phyloP scores from a whole-genome alignment of 352 stramenopile genomes.

The Saprolegnia diclina region DNA sequence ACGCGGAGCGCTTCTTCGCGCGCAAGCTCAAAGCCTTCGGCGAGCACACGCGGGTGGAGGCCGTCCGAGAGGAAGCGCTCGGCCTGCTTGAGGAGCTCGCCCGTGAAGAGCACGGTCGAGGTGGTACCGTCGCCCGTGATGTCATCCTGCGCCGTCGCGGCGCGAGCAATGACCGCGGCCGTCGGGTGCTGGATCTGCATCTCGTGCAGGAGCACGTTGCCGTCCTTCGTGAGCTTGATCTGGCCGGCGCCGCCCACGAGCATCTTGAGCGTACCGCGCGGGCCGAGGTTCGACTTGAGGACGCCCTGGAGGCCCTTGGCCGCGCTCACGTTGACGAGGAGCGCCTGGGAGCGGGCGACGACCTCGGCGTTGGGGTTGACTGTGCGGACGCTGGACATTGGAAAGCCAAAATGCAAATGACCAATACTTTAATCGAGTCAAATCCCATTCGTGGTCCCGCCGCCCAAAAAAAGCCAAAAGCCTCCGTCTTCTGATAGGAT shows the following conservation, averaged over 20 bases:
- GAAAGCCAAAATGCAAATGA: not conserved
- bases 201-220: constrained; percentile 98
- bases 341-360: constrained; percentile 92
- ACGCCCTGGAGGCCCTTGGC: constrained; percentile 95
- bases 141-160: constrained; percentile 96
- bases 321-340: constrained; percentile 96
- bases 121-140: constrained; percentile 97
- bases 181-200: constrained; percentile 99
- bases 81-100: constrained; percentile 97
- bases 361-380: constrained; percentile 97
- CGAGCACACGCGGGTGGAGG: constrained; percentile 95
- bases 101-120: constrained; percentile 97
- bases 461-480: not conserved
- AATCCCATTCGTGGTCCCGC: not conserved
- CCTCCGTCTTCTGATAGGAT: not conserved
- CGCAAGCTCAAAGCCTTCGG: constrained; percentile 97
- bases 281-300: constrained; percentile 89
- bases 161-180: constrained; percentile 96
- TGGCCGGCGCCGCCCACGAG: constrained; percentile 97
- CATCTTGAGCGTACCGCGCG: constrained; percentile 99
- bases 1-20: constrained; percentile 93
- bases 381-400: constrained; percentile 62
- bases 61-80: constrained; percentile 95
- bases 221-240: constrained; percentile 99
- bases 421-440: not conserved